Percentiles rank a stretch among this genome's conserved stretches.
phyloP scores from a whole-genome alignment of 2,329 filamentous ascomycete genomes.

The Colletotrichum salicis region DNA sequence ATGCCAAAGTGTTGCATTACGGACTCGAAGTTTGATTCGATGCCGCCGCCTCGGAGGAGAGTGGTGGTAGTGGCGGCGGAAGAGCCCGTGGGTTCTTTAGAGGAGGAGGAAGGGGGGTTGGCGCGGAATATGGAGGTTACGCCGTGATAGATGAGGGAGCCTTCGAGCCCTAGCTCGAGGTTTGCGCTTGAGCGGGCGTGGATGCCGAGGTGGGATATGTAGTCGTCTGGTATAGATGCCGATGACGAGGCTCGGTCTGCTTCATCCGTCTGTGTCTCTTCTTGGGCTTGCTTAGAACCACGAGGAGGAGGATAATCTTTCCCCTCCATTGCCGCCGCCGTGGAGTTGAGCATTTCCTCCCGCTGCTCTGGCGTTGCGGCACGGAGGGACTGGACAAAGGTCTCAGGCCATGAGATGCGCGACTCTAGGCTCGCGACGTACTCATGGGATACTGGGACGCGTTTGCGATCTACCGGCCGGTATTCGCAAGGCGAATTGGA shows the following conservation, averaged over 20 bases:
- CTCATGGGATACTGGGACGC: slow-evolving; percentile 31
- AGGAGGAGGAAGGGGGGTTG: slow-evolving; percentile 5
- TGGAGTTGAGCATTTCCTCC: slow-evolving; percentile 34
- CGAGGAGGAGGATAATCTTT: neutral
- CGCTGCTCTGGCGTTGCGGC: slow-evolving; percentile 10
- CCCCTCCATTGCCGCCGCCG: neutral
- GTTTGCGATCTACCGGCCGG: slow-evolving; percentile 28
- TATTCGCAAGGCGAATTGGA: slow-evolving; percentile 33
- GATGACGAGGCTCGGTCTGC: neutral
- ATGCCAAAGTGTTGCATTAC: slow-evolving; percentile 40
- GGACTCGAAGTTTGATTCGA: slow-evolving; percentile 34
- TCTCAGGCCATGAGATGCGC: slow-evolving; percentile 35
- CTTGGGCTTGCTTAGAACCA: neutral
- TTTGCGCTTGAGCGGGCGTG: slow-evolving; percentile 6
- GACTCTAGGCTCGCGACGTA: slow-evolving; percentile 31
- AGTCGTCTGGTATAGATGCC: neutral
- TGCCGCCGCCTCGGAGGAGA: slow-evolving; percentile 14
- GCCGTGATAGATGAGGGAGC: slow-evolving; percentile 37
- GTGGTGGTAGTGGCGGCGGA: neutral
- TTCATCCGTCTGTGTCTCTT: neutral
- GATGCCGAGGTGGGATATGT: neutral
- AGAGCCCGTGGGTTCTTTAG: neutral
- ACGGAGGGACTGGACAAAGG: slow-evolving; percentile 29
- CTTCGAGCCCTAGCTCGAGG: slow-evolving; percentile 27
- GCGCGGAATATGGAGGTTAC: slow-evolving; percentile 42